These are phyloP conservation scores for Fusarium protoensiforme DNA, from an alignment of 2,329 filamentous ascomycete genomes.

Conservation along the genomic window DNA sequence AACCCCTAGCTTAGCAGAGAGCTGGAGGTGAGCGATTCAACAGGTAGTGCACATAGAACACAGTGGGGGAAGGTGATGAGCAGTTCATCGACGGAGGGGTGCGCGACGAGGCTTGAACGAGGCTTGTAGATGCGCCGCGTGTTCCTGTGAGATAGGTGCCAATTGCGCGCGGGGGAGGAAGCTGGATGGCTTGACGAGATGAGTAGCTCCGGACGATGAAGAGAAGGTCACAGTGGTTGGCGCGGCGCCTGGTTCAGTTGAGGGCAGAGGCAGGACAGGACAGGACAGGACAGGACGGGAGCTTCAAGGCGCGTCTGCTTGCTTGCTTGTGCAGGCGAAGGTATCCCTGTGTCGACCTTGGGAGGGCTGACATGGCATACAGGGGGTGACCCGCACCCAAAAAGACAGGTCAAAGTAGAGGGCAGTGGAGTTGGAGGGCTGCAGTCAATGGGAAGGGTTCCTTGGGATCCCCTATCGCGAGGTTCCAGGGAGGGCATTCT, in stretches of 20 bases:
- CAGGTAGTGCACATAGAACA: background rate
- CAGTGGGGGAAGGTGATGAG: background rate
- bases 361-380: background rate
- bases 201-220: conserved; percentile 1
- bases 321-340: background rate
- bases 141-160: conserved; percentile 3
- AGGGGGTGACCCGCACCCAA: background rate
- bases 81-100: background rate
- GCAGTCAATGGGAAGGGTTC: conserved; percentile 22
- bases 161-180: conserved; percentile 6
- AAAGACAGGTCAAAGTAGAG: background rate
- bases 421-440: background rate
- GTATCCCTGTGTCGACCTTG: background rate
- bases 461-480: conserved; percentile 22
- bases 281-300: background rate
- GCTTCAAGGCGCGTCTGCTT: background rate
- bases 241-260: background rate
- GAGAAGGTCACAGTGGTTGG: background rate
- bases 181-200: conserved; percentile 1
- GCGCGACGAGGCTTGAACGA: conserved; percentile 5
- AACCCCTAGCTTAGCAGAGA: background rate
- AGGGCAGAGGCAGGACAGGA: background rate
- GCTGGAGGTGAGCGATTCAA: background rate
- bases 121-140: conserved; percentile 16
- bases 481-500: conserved; percentile 22